Conservation (phyloP, 1,139 yeast species). For the Nematodospora anomalae region DNA sequence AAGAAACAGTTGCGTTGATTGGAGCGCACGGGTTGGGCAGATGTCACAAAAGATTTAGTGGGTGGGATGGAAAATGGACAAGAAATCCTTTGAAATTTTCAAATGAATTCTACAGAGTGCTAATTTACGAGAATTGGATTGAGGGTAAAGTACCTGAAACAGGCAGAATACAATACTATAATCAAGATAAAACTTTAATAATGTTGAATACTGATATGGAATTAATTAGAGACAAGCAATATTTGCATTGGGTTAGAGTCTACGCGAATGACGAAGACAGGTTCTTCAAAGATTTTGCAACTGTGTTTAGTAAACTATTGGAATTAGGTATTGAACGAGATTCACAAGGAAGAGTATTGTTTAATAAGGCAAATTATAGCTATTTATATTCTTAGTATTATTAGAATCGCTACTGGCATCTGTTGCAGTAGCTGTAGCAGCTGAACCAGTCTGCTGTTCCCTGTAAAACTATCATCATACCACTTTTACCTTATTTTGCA, state of each 20-base stretch:
- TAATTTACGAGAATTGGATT: conserved; percentile 34
- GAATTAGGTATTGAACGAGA: conserved; percentile 52
- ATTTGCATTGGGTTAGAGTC: conserved; percentile 49
- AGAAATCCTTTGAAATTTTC: conserved; percentile 33
- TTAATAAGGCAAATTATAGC: too few relatives aligned
- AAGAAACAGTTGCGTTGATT: conserved; percentile 60
- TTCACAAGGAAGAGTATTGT: conserved; percentile 15
- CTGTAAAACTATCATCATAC: too few relatives aligned
- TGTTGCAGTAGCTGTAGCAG: too few relatives aligned
- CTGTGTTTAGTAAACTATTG: conserved; percentile 52
- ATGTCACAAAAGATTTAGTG: conserved; percentile 54
- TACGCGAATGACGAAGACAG: conserved; percentile 55
- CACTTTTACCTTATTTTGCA: too few relatives aligned
- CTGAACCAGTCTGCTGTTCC: too few relatives aligned
- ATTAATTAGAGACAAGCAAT: conserved; percentile 48
- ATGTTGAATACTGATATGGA: conserved; percentile 68
- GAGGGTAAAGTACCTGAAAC: conserved; percentile 39
- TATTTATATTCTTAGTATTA: too few relatives aligned
- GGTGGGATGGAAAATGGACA: conserved; percentile 49
- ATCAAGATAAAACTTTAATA: conserved; percentile 48
- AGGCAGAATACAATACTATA: conserved; percentile 38
- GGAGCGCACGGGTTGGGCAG: conserved; percentile 71
- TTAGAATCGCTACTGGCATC: too few relatives aligned
- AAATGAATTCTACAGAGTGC: conserved; percentile 35
- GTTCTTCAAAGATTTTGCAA: conserved; percentile 54